Evolutionary conservation across 306 rosid genomes (phyloP), one percentile per base, ranked within the genome.

Genomic region (Oemleria cerasiformis): DNA sequence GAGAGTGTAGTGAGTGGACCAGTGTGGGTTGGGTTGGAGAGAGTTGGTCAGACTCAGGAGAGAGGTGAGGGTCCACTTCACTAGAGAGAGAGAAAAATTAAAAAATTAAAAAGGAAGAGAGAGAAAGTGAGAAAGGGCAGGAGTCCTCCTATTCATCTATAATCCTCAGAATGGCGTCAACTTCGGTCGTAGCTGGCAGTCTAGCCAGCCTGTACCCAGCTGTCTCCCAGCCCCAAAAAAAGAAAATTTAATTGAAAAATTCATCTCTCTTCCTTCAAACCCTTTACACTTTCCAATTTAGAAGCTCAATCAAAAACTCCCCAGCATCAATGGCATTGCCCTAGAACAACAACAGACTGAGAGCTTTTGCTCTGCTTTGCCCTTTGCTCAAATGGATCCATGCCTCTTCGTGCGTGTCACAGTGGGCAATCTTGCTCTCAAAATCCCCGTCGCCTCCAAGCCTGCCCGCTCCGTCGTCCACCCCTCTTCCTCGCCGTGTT

Each of bases 401-500:
- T 91, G 96, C 72, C 91, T 89, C 41, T 91, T 91, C 39, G 88
- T 86, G 11, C 80, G 92, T 1, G 75, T 91, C 62, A 86, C 88
- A 17, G 88, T 91, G 0, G 84, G 82, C 3, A 86, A 86, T 75
- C 84, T 91, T 23, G 97, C 97, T 2, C 85, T 91, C 23, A 88
- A 91, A 73, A 70, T 91, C 48, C 97, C 91, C 6, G 86, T 87
- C 2, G 97, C 96, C 8, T 84, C 96, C 0, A 91, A 87, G n/a
- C 84, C 96, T 0, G 87, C 96, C 7, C 88, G 86, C 25, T 87
- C 96, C 43, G 77, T 86, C 9, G 89, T 91, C 0, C 96, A 91
- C 17, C 97, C 96, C 0, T 88, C 97, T 2, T 87, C 96, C 0
- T 84, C 96, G 1, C 96, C 92, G 0, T 91, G 97, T 0, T 91